Evolutionary conservation across 164 flowering plant species (phyloP), one percentile per base, ranked within the genome.

Genomic region (Kingdonia uniflora): DNA sequence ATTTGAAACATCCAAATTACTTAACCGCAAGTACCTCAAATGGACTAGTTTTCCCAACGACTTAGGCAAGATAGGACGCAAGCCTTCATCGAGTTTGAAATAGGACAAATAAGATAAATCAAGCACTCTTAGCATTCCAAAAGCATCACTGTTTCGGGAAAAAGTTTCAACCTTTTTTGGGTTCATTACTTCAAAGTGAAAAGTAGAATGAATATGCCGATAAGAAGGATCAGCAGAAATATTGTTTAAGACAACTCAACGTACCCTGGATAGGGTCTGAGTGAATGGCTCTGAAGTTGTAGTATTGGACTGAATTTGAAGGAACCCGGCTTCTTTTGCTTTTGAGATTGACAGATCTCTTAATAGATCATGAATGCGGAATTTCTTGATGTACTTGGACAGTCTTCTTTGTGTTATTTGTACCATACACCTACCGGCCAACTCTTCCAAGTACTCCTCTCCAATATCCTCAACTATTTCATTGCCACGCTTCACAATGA

Each of bases 361-460:
- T 19, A 17, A 45, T 14, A 45, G 22, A 45, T 45, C 22, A 45
- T 17, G 49, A 20, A 45, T 19, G 8, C 49, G 49, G 16, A 19
- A 45, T 11, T 4, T 29, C 8, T 29, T 29, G 35, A 29, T 29
- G 4, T 4, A 29, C 35, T 3, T 29, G 8, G 4, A 3, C 4
- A 8, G 8, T 29, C 8, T 29, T 29, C 8, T 29, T 3, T 3
- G 8, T 4, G 35, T 14, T 47, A 22, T 3, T 22, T 22, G 51
- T 2, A 47, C 6, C 51, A 47, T 10, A 21, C 15, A 19, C 23
- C 51, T 47, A 11, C 19, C 25, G 6, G 13, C 23, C 0, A 20
- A 22, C 26, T 47, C 51, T 21, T 47, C 51, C 25, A 47, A 21
- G 51, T 47, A 47, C 1, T 47, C 51, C 15, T 47, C 51, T 20